phyloP scores from a whole-genome alignment of 2,329 filamentous ascomycete genomes.

The Scedosporium boydii region DNA sequence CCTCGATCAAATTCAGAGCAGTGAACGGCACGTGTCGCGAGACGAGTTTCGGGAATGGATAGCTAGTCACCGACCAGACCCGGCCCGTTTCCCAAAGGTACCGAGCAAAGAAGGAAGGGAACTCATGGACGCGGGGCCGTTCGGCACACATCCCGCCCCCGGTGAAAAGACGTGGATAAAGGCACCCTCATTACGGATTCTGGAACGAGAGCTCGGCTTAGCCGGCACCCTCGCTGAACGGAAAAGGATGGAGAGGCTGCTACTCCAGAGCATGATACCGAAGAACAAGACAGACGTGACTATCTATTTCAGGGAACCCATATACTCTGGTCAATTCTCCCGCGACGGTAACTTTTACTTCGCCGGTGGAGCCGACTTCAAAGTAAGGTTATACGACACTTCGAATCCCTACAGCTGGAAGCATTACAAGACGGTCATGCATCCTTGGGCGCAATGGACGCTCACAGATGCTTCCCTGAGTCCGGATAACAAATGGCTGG shows the following conservation, averaged over 20 bases:
- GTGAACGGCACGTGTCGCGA: neutral
- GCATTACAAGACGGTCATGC: slow-evolving; percentile 84
- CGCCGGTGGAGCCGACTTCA: slow-evolving; percentile 83
- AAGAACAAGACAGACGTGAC: slow-evolving; percentile 71
- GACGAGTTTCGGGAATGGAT: slow-evolving; percentile 1
- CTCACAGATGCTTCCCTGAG: slow-evolving; percentile 88
- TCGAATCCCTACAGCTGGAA: slow-evolving; percentile 92
- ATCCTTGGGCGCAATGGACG: slow-evolving; percentile 87
- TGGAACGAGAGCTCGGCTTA: slow-evolving; percentile 73
- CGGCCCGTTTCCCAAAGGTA: slow-evolving; percentile 66
- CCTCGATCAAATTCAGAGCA: neutral
- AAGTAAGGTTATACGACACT: slow-evolving; percentile 94
- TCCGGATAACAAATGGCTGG: slow-evolving; percentile 84
- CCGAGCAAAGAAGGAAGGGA: slow-evolving; percentile 68
- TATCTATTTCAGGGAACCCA: slow-evolving; percentile 75
- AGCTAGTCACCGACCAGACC: slow-evolving; percentile 24
- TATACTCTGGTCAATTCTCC: slow-evolving; percentile 94
- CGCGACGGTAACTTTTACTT: slow-evolving; percentile 98
- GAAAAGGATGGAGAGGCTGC: slow-evolving; percentile 51
- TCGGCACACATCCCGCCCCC: slow-evolving; percentile 49
- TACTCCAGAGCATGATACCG: slow-evolving; percentile 71
- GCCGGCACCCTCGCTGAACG: slow-evolving; percentile 48
- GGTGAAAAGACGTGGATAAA: slow-evolving; percentile 24
- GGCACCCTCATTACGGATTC: slow-evolving; percentile 58
- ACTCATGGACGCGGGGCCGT: slow-evolving; percentile 74